Conservation (phyloP, 768 basidiomycete genomes). For the Clavaria fumosa region DNA sequence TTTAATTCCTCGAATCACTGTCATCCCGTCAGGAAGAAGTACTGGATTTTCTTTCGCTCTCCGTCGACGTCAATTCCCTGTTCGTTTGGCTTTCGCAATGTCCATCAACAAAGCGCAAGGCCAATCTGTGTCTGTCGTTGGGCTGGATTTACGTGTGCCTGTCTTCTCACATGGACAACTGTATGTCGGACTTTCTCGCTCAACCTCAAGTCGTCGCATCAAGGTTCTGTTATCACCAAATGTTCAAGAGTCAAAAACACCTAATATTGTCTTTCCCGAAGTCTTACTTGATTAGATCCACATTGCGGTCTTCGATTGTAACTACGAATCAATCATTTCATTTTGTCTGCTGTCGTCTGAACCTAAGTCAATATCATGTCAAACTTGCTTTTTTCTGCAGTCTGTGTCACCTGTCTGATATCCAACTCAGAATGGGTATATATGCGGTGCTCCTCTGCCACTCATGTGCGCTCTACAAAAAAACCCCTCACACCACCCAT, state of each 20-base stretch:
- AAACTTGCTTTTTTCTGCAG: too few relatives aligned
- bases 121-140: conserved; percentile 28
- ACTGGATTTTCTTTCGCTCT: conserved; percentile 19
- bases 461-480: too few relatives aligned
- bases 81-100: conserved; percentile 30
- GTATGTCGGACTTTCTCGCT: conserved; percentile 26
- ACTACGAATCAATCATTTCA: too few relatives aligned
- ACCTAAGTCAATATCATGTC: too few relatives aligned
- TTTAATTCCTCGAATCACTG: conserved; percentile 25
- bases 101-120: conserved; percentile 36
- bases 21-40: conserved; percentile 17
- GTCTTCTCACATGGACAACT: conserved; percentile 31
- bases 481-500: too few relatives aligned
- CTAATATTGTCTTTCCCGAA: conserved; percentile 8
- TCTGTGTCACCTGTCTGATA: too few relatives aligned
- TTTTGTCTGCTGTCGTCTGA: too few relatives aligned
- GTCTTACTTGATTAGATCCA: too few relatives aligned
- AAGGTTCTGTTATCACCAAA: conserved; percentile 12
- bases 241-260: neutral
- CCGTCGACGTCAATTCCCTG: conserved; percentile 25
- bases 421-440: too few relatives aligned
- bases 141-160: conserved; percentile 21
- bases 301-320: too few relatives aligned
- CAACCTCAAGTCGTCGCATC: conserved; percentile 16
- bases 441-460: too few relatives aligned